Evolutionary conservation across 2,329 filamentous ascomycete species (phyloP).

Genomic region (Colletotrichum phormii): DNA sequence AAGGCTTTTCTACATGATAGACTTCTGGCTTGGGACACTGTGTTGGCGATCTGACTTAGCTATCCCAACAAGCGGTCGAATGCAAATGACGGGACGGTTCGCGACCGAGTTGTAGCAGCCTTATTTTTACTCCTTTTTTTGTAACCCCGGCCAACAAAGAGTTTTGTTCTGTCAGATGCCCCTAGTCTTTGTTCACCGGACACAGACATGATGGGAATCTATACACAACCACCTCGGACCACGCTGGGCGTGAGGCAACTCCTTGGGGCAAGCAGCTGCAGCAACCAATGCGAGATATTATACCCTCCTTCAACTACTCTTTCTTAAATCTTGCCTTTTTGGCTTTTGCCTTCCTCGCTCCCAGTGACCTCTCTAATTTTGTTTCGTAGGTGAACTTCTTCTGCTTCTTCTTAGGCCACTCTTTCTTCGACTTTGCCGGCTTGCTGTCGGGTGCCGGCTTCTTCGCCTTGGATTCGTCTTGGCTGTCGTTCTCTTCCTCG

Average conservation of each 20-base stretch:
- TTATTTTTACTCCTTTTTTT: slow-evolving; percentile 33
- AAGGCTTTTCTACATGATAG: slow-evolving; percentile 25
- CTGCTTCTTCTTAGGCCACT: slow-evolving; percentile 77
- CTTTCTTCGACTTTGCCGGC: slow-evolving; percentile 66
- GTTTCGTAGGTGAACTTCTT: slow-evolving; percentile 93
- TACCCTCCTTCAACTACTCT: slow-evolving; percentile 24
- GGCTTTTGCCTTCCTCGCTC: slow-evolving; percentile 76
- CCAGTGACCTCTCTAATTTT: slow-evolving; percentile 84
- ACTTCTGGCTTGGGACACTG: slow-evolving; percentile 30
- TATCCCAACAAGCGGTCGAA: slow-evolving; percentile 30
- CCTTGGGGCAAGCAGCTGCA: slow-evolving; percentile 11
- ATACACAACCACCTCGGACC: slow-evolving; percentile 15
- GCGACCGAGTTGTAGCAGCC: slow-evolving; percentile 34
- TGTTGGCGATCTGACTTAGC: slow-evolving; percentile 29
- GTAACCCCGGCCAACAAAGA: slow-evolving; percentile 33
- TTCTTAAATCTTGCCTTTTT: slow-evolving; percentile 57
- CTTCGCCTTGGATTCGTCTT: slow-evolving; percentile 40
- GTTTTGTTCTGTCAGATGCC: slow-evolving; percentile 27
- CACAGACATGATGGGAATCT: slow-evolving; percentile 10
- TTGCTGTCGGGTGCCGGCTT: slow-evolving; percentile 43
- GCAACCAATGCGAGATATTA: slow-evolving; percentile 32
- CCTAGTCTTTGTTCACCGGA: slow-evolving; percentile 1
- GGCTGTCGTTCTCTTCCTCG: slow-evolving; percentile 44
- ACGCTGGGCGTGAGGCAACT: slow-evolving; percentile 30
- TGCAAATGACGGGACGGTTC: slow-evolving; percentile 29